Evolutionary conservation across 2,329 filamentous ascomycete genomes (phyloP).

Genomic region (Fusarium sp.): DNA sequence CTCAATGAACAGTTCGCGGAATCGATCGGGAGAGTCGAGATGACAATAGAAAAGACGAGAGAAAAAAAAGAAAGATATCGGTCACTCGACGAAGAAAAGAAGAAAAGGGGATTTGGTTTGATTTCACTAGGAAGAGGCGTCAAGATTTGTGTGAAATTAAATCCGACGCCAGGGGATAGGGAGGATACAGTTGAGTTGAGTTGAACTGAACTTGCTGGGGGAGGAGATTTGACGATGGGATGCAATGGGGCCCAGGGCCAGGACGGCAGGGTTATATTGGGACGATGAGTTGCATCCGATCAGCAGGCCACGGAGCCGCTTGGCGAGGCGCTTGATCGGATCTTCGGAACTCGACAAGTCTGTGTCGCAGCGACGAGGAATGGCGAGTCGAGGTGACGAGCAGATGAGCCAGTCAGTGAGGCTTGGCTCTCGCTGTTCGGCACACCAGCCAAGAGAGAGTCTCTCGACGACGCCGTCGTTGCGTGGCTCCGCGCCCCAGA

Average conservation of each 20-base stretch:
- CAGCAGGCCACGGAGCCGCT: constrained; percentile 33
- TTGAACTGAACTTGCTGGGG: constrained; percentile 23
- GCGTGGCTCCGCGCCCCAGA: constrained; percentile 26
- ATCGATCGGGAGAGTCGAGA: neutral
- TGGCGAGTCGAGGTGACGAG: constrained; percentile 6
- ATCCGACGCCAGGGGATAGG: constrained; percentile 20
- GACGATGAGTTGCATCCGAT: constrained; percentile 37
- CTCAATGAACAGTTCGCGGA: constrained; percentile 29
- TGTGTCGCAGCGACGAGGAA: neutral
- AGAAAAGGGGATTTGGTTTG: constrained; percentile 20
- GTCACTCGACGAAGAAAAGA: constrained; percentile 16
- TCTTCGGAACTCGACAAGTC: constrained; percentile 36
- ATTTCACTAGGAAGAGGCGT: constrained; percentile 25
- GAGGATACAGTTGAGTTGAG: constrained; percentile 3
- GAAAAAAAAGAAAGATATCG: constrained; percentile 4
- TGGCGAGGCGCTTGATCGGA: constrained; percentile 38
- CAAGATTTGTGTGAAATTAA: constrained; percentile 39
- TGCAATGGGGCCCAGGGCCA: constrained; percentile 5
- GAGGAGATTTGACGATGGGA: constrained; percentile 9
- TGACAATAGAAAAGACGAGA: neutral
- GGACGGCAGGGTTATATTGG: constrained; percentile 39
- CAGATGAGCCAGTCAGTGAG: constrained; percentile 10
- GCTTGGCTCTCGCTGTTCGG: constrained; percentile 41
- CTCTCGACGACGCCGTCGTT: constrained; percentile 5
- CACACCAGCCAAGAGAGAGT: constrained; percentile 35